Conservation (phyloP, 2,329 filamentous ascomycete species). For the Alternaria burnsii region DNA sequence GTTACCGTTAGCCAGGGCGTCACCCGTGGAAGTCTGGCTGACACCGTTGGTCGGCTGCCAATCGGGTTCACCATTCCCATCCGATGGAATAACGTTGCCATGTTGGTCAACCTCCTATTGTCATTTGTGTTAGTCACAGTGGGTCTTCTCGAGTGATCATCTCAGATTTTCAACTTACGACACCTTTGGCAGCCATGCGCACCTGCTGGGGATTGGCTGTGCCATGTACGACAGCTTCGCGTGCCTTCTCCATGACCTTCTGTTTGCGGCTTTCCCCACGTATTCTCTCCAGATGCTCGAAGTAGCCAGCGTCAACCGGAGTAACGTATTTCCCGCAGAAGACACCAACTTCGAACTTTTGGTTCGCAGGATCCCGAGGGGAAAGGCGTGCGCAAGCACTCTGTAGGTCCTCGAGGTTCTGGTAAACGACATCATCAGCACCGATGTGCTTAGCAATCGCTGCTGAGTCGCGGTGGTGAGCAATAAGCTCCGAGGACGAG, state of each 20-base stretch:
- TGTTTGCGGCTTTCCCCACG: slow-evolving; percentile 74
- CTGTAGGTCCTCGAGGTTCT: slow-evolving; percentile 80
- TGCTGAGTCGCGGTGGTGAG: slow-evolving; percentile 69
- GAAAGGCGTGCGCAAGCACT: slow-evolving; percentile 78
- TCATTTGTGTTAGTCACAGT: slow-evolving; percentile 16
- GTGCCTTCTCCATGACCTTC: slow-evolving; percentile 71
- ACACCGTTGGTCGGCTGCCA: slow-evolving; percentile 37
- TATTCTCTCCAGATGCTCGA: slow-evolving; percentile 77
- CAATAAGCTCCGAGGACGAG: slow-evolving; percentile 74
- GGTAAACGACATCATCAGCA: slow-evolving; percentile 79
- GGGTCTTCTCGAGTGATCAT: background rate
- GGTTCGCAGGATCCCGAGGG: slow-evolving; percentile 63
- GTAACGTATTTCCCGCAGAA: slow-evolving; percentile 91
- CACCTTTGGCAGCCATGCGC: slow-evolving; percentile 69
- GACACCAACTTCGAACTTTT: slow-evolving; percentile 87
- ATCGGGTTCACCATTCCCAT: slow-evolving; percentile 35
- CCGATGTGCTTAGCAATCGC: slow-evolving; percentile 74
- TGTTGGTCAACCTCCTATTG: slow-evolving; percentile 59
- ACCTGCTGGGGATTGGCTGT: slow-evolving; percentile 68
- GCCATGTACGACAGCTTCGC: slow-evolving; percentile 70
- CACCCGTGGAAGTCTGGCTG: slow-evolving; percentile 21
- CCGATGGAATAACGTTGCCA: slow-evolving; percentile 65
- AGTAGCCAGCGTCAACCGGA: slow-evolving; percentile 79
- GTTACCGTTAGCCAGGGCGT: slow-evolving; percentile 28
- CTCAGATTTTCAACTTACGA: slow-evolving; percentile 44